Conservation (phyloP, 768 basidiomycete genomes). For the button mushroom (Agaricus bisporus) region DNA sequence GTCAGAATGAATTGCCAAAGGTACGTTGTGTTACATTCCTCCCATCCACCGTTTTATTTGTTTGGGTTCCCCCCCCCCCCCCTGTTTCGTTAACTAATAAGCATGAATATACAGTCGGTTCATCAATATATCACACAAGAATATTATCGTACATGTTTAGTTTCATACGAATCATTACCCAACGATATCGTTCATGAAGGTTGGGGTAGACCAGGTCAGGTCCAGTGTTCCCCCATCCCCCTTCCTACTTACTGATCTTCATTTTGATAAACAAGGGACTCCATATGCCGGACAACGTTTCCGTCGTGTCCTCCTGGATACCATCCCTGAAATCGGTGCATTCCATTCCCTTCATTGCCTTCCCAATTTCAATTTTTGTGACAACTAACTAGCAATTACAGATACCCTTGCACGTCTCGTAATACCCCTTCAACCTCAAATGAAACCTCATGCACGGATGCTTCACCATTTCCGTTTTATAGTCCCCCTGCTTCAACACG, state of each 20-base stretch:
- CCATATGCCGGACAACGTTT: slow-evolving; percentile 57
- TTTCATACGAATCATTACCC: slow-evolving; percentile 67
- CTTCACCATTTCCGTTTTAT: slow-evolving; percentile 78
- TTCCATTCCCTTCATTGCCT: no score
- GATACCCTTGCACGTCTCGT: slow-evolving; percentile 66
- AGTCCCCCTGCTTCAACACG: slow-evolving; percentile 49
- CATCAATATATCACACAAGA: slow-evolving; percentile 67
- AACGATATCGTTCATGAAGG: slow-evolving; percentile 61
- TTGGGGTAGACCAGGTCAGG: slow-evolving; percentile 70
- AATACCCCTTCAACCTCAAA: slow-evolving; percentile 63
- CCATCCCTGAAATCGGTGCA: slow-evolving; percentile 61
- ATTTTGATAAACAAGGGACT: slow-evolving; percentile 42
- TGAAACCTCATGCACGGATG: slow-evolving; percentile 73
- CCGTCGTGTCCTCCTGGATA: slow-evolving; percentile 63
- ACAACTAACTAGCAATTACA: no score
- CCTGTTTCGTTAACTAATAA: not conserved
- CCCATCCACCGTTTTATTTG: not conserved
- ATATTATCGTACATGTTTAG: slow-evolving; percentile 66
- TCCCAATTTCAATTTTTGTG: slow-evolving; percentile 2
- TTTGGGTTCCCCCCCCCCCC: not conserved
- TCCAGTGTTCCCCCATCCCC: no score
- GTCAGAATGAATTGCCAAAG: slow-evolving; percentile 52
- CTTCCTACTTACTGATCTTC: no score
- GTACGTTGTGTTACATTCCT: slow-evolving; percentile 26
- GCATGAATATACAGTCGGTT: slow-evolving; percentile 42